Evolutionary conservation across 2,329 filamentous ascomycete genomes (phyloP).

Genomic region (Aspergillus flavus): DNA sequence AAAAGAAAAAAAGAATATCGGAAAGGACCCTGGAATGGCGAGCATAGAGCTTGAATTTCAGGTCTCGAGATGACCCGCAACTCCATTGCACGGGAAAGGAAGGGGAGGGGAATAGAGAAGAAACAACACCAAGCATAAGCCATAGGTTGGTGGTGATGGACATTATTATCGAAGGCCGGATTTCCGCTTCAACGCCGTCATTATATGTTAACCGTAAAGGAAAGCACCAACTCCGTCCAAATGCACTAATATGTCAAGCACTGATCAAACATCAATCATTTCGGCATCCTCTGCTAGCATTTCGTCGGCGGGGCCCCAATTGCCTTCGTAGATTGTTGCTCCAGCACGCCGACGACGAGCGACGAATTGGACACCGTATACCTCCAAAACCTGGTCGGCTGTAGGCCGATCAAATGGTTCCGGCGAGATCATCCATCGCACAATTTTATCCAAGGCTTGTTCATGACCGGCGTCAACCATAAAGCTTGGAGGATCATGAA

Average conservation of each 20-base stretch:
- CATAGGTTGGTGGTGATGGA: constrained; percentile 12
- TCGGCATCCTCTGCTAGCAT: constrained; percentile 61
- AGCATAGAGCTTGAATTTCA: constrained; percentile 7
- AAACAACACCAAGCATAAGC: background rate
- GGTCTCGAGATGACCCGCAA: background rate
- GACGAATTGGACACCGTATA: constrained; percentile 79
- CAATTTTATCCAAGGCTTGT: constrained; percentile 79
- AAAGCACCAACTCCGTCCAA: constrained; percentile 35
- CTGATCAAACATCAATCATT: constrained; percentile 62
- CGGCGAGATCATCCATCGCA: constrained; percentile 84
- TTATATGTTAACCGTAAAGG: constrained; percentile 27
- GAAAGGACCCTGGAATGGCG: background rate
- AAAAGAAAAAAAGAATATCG: background rate
- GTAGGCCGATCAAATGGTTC: constrained; percentile 73
- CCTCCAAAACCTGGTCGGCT: constrained; percentile 71
- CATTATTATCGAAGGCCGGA: constrained; percentile 19
- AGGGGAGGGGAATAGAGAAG: background rate
- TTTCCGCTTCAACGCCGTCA: constrained; percentile 25
- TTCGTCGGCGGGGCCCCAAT: constrained; percentile 81
- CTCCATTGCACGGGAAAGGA: constrained; percentile 8
- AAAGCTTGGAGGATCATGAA: constrained; percentile 75
- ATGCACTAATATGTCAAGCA: constrained; percentile 34
- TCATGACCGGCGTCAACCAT: constrained; percentile 77
- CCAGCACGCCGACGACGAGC: constrained; percentile 74
- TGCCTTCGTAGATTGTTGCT: constrained; percentile 94